These are phyloP conservation scores for Protomyces inundatus DNA, from an alignment of 1,139 yeast species.

Conservation along the genomic window DNA sequence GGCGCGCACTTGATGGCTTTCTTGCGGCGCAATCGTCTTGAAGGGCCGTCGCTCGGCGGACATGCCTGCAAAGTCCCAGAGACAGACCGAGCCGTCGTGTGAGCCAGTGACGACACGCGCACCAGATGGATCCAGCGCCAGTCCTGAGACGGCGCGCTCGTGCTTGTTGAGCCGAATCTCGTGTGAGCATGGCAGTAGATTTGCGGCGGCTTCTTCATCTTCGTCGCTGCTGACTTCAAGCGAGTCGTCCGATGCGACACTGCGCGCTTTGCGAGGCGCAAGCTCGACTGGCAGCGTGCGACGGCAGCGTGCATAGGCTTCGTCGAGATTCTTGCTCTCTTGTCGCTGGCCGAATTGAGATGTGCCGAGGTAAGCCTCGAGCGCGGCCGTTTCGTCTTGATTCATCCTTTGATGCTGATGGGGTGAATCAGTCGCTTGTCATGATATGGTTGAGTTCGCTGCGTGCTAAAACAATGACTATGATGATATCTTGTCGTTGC, in stretches of 20 bases:
- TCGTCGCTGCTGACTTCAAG: slow-evolving; percentile 21
- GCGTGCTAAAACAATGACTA: too few relatives aligned
- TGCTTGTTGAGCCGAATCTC: slow-evolving; percentile 37
- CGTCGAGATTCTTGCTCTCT: not conserved
- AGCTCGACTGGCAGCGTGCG: not conserved
- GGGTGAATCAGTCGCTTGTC: too few relatives aligned
- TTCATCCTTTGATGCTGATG: not conserved
- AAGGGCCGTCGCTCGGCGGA: slow-evolving; percentile 35
- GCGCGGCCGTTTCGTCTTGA: not conserved
- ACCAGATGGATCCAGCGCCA: slow-evolving; percentile 38
- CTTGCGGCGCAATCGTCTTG: slow-evolving; percentile 37
- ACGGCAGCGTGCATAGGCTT: slow-evolving; percentile 11
- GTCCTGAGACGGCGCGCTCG: slow-evolving; percentile 35
- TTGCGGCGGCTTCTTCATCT: slow-evolving; percentile 35
- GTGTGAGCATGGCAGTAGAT: slow-evolving; percentile 38
- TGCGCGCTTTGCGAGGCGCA: not conserved
- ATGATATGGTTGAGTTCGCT: too few relatives aligned
- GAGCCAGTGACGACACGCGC: slow-evolving; percentile 38
- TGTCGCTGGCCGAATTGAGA: slow-evolving; percentile 8
- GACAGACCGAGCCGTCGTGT: slow-evolving; percentile 36
- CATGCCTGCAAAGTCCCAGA: slow-evolving; percentile 42
- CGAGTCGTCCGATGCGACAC: slow-evolving; percentile 3
- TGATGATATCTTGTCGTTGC: too few relatives aligned
- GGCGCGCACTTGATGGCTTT: slow-evolving; percentile 36
- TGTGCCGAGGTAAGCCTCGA: slow-evolving; percentile 5